Base-by-base conservation (phyloP, 495 filamentous ascomycete genomes). In the Xylaria flabelliformis region DNA sequence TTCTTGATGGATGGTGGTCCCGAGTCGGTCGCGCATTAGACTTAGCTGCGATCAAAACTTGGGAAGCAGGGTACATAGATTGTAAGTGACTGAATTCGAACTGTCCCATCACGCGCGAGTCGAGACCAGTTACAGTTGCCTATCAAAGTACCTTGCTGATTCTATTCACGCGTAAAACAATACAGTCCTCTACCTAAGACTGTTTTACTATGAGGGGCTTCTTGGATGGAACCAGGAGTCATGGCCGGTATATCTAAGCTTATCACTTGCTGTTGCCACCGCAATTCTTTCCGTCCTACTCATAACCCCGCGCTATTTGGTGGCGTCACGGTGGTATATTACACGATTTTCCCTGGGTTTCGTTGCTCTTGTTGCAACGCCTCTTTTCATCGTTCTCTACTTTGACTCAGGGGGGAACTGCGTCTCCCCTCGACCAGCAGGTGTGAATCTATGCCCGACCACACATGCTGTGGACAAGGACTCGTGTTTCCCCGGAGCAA, bases 171-270 rank as follows among this genome's bases (percentile, higher is more conserved):
- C 51, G 61, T 72, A 67, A 3, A 29, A 0, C 21, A 55, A 24
- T 7, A 67, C 36, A 78, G 80, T 80, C 21, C 76, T 90, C 4
- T 89, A 88, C 68, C 78, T 90, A 42, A 84, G 87, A 9, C 74
- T 90, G 15, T 90, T 90, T 77, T 88, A 87, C 71, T 87, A 85
- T 19, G 86, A 87, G 72, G 79, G 84, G 66, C 83, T 85, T 44
- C 80, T 87, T 10, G 86, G 87, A 13, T 89, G 86, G 87, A 88
- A 88, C 69, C 81, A 75, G 24, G 87, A 88, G 69, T 77, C 87
- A 66, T 88, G 85, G 85, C 79, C 72, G 19, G 36, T 73, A 10
- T 87, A 88, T 62, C 69, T 85, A 10, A 68, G 72, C 12, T 83
- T 76, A 61, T 83, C 81, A 34, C 42, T 84, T 7, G 64, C 76